A percentile compares a stretch with the other conserved stretches of the same genome.
phyloP scores from a whole-genome alignment of 352 stramenopile genomes.

The Pythium insidiosum region DNA sequence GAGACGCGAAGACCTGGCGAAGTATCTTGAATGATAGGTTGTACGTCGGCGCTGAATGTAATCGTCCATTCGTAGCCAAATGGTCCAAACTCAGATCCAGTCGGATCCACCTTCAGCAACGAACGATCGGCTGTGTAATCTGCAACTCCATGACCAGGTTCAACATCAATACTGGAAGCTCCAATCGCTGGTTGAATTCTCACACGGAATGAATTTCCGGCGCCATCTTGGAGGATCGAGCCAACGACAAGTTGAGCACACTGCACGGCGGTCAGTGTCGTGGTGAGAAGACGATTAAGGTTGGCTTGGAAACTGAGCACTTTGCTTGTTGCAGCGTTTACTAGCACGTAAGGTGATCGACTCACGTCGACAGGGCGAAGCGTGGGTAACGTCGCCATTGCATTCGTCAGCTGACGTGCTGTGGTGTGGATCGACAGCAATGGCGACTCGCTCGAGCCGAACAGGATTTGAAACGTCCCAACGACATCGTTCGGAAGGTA shows the following conservation, averaged over 20 bases:
- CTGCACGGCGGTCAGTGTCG: constrained; percentile 24
- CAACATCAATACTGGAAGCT: constrained; percentile 31
- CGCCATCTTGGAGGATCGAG: constrained; percentile 23
- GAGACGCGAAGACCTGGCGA: constrained; percentile 45
- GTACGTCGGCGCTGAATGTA: constrained; percentile 43
- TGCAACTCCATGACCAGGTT: constrained; percentile 18
- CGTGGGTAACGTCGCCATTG: constrained; percentile 30
- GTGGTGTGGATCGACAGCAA: constrained; percentile 48
- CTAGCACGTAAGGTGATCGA: constrained; percentile 40
- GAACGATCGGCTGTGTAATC: constrained; percentile 20
- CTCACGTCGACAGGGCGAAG: constrained; percentile 41
- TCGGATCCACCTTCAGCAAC: constrained; percentile 32
- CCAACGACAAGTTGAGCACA: constrained; percentile 26
- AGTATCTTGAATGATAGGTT: constrained; percentile 17
- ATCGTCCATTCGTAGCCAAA: constrained; percentile 67
- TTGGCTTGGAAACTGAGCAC: constrained; percentile 26
- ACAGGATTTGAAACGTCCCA: constrained; percentile 63
- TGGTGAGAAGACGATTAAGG: constrained; percentile 34
- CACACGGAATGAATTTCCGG: constrained; percentile 27
- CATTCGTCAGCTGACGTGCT: constrained; percentile 20
- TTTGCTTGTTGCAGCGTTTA: constrained; percentile 19
- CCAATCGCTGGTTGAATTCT: constrained; percentile 27
- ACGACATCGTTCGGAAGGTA: constrained; percentile 37
- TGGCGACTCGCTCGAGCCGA: constrained; percentile 36
- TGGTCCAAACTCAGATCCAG: constrained; percentile 26